These are phyloP conservation scores for Talaromyces sp. DNA, from an alignment of 2,329 filamentous ascomycete genomes.

Conservation along the genomic window DNA sequence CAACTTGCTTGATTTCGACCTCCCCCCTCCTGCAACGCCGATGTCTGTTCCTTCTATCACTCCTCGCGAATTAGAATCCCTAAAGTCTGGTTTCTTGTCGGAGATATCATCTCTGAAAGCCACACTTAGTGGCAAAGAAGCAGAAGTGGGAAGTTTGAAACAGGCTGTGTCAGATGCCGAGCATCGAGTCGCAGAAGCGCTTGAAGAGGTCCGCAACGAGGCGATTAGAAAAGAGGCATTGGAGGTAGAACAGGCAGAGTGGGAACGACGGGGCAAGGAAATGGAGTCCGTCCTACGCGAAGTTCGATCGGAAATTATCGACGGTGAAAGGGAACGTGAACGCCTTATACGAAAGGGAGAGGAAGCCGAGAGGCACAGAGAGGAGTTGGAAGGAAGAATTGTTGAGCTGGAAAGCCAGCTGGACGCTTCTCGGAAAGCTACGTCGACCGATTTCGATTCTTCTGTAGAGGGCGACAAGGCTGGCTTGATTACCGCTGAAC, in stretches of 20 bases:
- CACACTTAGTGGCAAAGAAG: slow-evolving; percentile 85
- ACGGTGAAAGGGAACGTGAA: slow-evolving; percentile 73
- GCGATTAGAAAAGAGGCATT: slow-evolving; percentile 63
- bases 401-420: slow-evolving; percentile 43
- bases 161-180: slow-evolving; percentile 85
- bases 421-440: slow-evolving; percentile 33
- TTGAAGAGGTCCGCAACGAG: slow-evolving; percentile 78
- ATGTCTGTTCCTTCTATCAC: slow-evolving; percentile 87
- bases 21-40: slow-evolving; percentile 88
- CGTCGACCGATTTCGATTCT: slow-evolving; percentile 24
- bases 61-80: slow-evolving; percentile 81
- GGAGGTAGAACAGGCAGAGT: slow-evolving; percentile 68
- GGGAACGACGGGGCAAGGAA: slow-evolving; percentile 79
- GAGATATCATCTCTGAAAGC: slow-evolving; percentile 94
- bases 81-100: slow-evolving; percentile 85
- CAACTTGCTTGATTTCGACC: slow-evolving; percentile 81
- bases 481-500: slow-evolving; percentile 37
- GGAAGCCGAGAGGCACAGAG: slow-evolving; percentile 60
- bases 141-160: slow-evolving; percentile 81
- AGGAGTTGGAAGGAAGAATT: slow-evolving; percentile 39
- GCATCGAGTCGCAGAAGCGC: slow-evolving; percentile 78
- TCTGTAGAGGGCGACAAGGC: slow-evolving; percentile 17
- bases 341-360: slow-evolving; percentile 69
- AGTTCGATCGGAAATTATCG: slow-evolving; percentile 74
- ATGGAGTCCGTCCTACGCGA: slow-evolving; percentile 76